A percentile compares a stretch with the other conserved stretches of the same genome.
phyloP scores from a whole-genome alignment of 306 rosid species.

The barrel medic (Medicago truncatula) region DNA sequence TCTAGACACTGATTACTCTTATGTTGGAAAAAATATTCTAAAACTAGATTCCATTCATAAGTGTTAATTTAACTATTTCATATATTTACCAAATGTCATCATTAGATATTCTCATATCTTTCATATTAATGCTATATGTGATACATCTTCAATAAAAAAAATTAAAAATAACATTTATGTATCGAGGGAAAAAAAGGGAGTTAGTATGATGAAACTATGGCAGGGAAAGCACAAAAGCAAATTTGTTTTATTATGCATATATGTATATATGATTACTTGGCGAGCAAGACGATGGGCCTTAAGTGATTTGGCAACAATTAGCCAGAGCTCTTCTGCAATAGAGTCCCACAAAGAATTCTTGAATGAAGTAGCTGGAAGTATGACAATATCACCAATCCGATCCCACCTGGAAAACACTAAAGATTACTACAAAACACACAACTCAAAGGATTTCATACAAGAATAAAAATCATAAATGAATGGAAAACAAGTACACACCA shows the following conservation, averaged over 20 bases:
- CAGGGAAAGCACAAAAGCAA: constrained; percentile 19
- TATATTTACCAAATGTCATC: constrained; percentile 26
- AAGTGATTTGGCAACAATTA: constrained; percentile 69
- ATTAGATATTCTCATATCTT: constrained; percentile 32
- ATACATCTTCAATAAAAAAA: constrained; percentile 10
- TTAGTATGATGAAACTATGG: constrained; percentile 22
- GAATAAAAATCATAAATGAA: constrained; percentile 30
- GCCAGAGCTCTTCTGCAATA: constrained; percentile 78
- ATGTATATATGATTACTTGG: constrained; percentile 62
- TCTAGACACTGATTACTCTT: constrained; percentile 19
- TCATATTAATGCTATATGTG: constrained; percentile 3
- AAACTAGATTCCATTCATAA: constrained; percentile 5
- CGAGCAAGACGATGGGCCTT: constrained; percentile 80
- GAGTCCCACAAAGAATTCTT: constrained; percentile 76
- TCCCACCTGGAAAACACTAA: constrained; percentile 74
- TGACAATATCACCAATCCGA: constrained; percentile 75
- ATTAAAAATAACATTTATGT: not conserved
- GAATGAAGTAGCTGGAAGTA: constrained; percentile 80
- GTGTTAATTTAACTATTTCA: constrained; percentile 5
- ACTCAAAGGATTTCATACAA: constrained; percentile 33
- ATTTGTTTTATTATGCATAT: constrained; percentile 1
- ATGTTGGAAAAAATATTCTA: constrained; percentile 16
- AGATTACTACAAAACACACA: constrained; percentile 36
- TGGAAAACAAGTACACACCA: constrained; percentile 39
- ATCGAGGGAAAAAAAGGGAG: constrained; percentile 1